These are phyloP conservation scores for Trichoderma simmonsii DNA, from an alignment of 2,329 filamentous ascomycete genomes.

Conservation along the genomic window DNA sequence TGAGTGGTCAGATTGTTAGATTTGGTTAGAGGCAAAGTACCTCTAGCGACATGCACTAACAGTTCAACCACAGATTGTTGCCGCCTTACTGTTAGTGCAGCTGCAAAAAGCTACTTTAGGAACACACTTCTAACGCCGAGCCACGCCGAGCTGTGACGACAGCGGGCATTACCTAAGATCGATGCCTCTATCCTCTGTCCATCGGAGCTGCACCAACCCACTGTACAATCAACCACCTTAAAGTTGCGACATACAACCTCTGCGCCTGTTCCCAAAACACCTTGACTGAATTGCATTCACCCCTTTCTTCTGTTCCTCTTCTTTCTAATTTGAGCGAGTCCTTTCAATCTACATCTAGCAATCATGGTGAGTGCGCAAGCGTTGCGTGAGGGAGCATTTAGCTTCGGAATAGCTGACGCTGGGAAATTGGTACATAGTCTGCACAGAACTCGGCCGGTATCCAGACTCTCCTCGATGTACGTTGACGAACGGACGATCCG, in stretches of 20 bases:
- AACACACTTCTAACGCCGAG: conserved; percentile 1
- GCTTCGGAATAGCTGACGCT: background rate
- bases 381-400: background rate
- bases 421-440: conserved; percentile 57
- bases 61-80: rapidly evolving
- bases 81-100: background rate
- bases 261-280: background rate
- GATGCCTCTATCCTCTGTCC: background rate
- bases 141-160: conserved; percentile 18
- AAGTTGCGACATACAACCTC: background rate
- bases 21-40: background rate
- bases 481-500: conserved; percentile 30
- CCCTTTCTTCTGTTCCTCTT: background rate
- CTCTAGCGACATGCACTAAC: background rate
- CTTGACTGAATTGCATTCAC: background rate
- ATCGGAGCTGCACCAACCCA: background rate
- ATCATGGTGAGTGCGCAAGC: conserved; percentile 5
- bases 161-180: conserved; percentile 16
- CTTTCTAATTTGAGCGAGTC: background rate
- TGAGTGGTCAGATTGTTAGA: background rate
- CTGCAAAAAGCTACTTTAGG: background rate
- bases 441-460: conserved; percentile 98
- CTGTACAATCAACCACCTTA: background rate
- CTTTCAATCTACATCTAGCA: background rate
- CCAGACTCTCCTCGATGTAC: conserved; percentile 96